Evolutionary conservation across 495 filamentous ascomycete genomes (phyloP), one percentile per base, ranked within the genome.

Genomic region (Xylaria scruposa): DNA sequence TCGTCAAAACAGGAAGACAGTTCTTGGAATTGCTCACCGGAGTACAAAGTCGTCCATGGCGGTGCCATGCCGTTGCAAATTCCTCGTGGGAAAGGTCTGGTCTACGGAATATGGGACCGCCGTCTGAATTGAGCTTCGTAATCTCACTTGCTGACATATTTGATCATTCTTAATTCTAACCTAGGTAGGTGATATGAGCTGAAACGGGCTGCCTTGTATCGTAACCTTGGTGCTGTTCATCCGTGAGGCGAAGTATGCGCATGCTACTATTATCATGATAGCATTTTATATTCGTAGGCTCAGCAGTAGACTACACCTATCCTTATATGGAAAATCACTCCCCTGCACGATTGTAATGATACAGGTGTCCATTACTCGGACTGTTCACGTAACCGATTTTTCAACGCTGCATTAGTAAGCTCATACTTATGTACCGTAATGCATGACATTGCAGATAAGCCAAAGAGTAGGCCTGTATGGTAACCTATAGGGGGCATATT

Each of bases 61-160:
- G 60, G 47, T 67, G 62, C 70, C 70, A 72, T 17, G 47, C 40
- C 40, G 64, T 19, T 9, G 51, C 3, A 51, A 72, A 72, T 44
- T 72, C 61, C 1, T 53, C 70, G n/a, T 67, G 70, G 5, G 62
- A 67, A 24, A 66, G 24, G 36, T 66, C 70, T 13, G 70, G 70
- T 29, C 47, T 67, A 53, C 70, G 70, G 70, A 67, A 68, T 12
- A 72, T n/a, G 7, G 63, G 63, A 13, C 63, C 62, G 21, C 70
- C 70, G 12, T 0, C 17, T 24, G 47, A 72, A 2, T 26, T n/a
- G 29, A 72, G 47, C 13, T 38, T 38, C 10, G 44, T 46, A 3
- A 17, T 38, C 1, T 53, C 44, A 29, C 53, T 53, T 36, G 46
- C 46, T 13, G 46, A 3, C 63, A 66, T 66, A 9, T 6, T 66